Percentiles rank a stretch among this genome's conserved stretches.
Conservation (phyloP, 1,284 basidiomycete genomes). For the Cryptococcus sp. region DNA sequence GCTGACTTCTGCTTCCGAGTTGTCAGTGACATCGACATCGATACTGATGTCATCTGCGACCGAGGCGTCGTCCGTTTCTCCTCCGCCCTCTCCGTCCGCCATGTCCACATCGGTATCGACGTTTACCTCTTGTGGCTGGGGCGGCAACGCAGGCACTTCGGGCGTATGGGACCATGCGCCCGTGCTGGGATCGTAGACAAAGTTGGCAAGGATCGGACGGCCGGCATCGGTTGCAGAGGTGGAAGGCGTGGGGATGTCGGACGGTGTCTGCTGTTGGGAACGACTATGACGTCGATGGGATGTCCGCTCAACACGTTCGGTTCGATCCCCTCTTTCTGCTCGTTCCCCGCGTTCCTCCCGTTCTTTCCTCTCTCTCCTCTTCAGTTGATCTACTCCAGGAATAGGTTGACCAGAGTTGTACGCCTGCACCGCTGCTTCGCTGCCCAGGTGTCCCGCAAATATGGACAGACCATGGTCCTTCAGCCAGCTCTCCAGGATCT, state of each 20-base stretch:
- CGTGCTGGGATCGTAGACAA: slow-evolving; percentile 10
- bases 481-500: slow-evolving; percentile 91
- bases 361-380: slow-evolving; percentile 7
- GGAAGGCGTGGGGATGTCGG: not conserved
- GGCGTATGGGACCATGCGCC: slow-evolving; percentile 1
- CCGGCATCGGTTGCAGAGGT: slow-evolving; percentile 1
- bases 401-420: slow-evolving; percentile 55
- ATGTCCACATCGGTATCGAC: slow-evolving; percentile 50
- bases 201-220: slow-evolving; percentile 8
- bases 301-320: slow-evolving; percentile 7
- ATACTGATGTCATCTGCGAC: slow-evolving; percentile 39
- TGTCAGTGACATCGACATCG: slow-evolving; percentile 32
- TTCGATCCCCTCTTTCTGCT: not conserved
- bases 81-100: slow-evolving; percentile 49
- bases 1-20: slow-evolving; percentile 1
- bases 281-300: slow-evolving; percentile 9
- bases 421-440: slow-evolving; percentile 66
- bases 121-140: slow-evolving; percentile 5
- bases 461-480: slow-evolving; percentile 67
- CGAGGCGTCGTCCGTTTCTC: slow-evolving; percentile 38
- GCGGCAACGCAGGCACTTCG: not conserved
- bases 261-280: not conserved
- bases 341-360: slow-evolving; percentile 1
- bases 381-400: slow-evolving; percentile 44
- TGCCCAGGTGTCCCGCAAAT: slow-evolving; percentile 48